phyloP scores from a whole-genome alignment of 148 eudicot species.

The Rhododendron griersonianum region DNA sequence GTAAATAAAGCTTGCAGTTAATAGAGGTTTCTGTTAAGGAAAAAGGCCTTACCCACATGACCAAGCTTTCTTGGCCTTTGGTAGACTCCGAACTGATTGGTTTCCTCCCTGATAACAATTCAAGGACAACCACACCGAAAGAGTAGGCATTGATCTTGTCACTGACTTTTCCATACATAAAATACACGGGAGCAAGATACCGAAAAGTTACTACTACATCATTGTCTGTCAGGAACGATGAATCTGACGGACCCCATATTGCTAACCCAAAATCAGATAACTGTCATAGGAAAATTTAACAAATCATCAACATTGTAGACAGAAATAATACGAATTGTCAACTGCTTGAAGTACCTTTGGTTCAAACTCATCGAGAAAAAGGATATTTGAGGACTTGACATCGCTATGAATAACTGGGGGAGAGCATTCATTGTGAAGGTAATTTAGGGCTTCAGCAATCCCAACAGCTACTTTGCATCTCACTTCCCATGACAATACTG shows the following conservation, averaged over 20 bases:
- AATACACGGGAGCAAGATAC: conserved; percentile 92
- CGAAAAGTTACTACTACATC: conserved; percentile 33
- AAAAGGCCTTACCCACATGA: conserved; percentile 80
- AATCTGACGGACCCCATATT: conserved; percentile 63
- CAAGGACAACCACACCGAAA: too few species aligned
- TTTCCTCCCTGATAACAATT: too few species aligned
- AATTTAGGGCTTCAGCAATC: conserved; percentile 71
- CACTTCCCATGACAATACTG: conserved; percentile 60
- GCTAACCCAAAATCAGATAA: conserved; percentile 93
- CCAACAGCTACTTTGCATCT: conserved; percentile 67
- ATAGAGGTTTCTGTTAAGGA: background rate
- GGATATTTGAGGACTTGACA: conserved; percentile 94
- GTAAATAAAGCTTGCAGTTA: background rate
- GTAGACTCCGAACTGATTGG: conserved; percentile 23
- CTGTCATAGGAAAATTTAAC: conserved; percentile 24
- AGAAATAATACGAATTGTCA: background rate
- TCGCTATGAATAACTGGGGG: conserved; percentile 82
- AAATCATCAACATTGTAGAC: background rate
- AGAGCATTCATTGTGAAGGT: conserved; percentile 61
- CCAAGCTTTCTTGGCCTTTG: conserved; percentile 80
- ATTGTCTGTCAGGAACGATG: too few species aligned
- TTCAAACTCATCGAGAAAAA: conserved; percentile 60
- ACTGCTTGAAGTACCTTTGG: conserved; percentile 51
- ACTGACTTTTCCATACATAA: conserved; percentile 34
- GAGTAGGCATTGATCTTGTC: too few species aligned